Evolutionary conservation across 495 filamentous ascomycete species (phyloP), one percentile per base, ranked within the genome.

Genomic region (Tuber calosporum): DNA sequence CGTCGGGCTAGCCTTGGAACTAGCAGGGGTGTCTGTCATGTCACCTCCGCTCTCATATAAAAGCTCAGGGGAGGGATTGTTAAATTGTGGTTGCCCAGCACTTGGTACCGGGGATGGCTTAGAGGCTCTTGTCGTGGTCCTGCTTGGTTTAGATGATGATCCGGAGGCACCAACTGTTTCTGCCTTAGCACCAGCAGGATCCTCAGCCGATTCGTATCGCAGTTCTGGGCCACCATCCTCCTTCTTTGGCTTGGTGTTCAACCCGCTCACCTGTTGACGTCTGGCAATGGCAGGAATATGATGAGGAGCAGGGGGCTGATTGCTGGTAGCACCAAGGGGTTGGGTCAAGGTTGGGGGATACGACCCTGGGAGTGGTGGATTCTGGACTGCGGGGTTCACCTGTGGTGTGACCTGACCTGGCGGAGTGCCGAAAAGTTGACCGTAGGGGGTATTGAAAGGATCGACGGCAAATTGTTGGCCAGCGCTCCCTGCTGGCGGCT

Each of bases 11-110:
- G 22, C 9, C 45, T 6, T 11, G 9, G 45, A 53, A 26, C 22
- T 26, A n/a, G 22, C 22, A 26, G 48, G 48, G 11, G 48, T 13
- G 30, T 58, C 48, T 11, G 13, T 2, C 48, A 58, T 58, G 22
- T 9, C 48, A 58, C 48, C 48, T 6, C 26, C n/a, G n/a, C 22
- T 58, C 48, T 58, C 22, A 9, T 58, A 58, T n/a, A 58, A 58
- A 58, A 26, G 48, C 48, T 58, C n/a, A n/a, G n/a, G 48, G n/a
- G 48, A 7, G 48, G 48, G n/a, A 58, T 58, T 58, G 48, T 58
- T 13, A 58, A 30, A 11, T n/a, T 58, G 48, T 30, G 48, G n/a
- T 26, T 58, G 48, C n/a, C n/a, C 48, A 9, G 13, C 30, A 11
- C n/a, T n/a, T 9, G 9, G 11, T 19, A 30, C 48, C 19, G n/a